Evolutionary conservation across 2,329 filamentous ascomycete genomes (phyloP), one percentile per base, ranked within the genome.

Genomic region (Pseudohalonectria lignicola): DNA sequence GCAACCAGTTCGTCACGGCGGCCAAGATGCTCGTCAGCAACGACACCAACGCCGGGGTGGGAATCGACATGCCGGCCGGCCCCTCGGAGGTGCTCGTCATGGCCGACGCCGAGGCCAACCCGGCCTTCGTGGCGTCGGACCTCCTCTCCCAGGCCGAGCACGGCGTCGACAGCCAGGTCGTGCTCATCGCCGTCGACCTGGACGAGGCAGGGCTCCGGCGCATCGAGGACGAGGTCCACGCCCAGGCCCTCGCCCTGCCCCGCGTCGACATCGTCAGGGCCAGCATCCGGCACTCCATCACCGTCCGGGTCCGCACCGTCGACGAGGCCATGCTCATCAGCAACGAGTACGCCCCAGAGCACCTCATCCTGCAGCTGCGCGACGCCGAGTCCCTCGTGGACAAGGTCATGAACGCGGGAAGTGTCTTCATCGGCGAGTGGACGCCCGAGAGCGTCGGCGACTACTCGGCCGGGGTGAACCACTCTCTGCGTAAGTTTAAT

Each of bases 1-100:
- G 92, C 26, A 98, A 98, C 63, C 92, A 96, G 60, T 98, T 96
- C 55, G 92, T 98, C 30, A 98, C 92, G 0, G 92, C 92, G 1
- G 92, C 86, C 37, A 98, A 98, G 74, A 98, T 98, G 92, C 74
- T 88, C 50, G 92, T 98, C 31, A 86, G 82, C 61, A 98, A 98
- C 60, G 92, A 98, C 57, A 96, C 92, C 32, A 93, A 87, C 43
- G 92, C 92, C 11, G 84, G 86, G 17, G 88, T 95, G 30, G 82
- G 86, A 60, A 98, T 98, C 52, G 92, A 98, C 56, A 98, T 98
- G 92, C 92, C 92, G 10, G 92, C 92, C 26, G 92, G 92, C 0
- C 92, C 92, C 0, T 94, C 87, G 26, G 92, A 98, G 59, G 87
- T 98, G 3, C 74, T 98, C n/a, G 92, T 98, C 40, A 73, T 98